phyloP scores from a whole-genome alignment of 2,329 filamentous ascomycete genomes.

The Aureobasidium sp. region DNA sequence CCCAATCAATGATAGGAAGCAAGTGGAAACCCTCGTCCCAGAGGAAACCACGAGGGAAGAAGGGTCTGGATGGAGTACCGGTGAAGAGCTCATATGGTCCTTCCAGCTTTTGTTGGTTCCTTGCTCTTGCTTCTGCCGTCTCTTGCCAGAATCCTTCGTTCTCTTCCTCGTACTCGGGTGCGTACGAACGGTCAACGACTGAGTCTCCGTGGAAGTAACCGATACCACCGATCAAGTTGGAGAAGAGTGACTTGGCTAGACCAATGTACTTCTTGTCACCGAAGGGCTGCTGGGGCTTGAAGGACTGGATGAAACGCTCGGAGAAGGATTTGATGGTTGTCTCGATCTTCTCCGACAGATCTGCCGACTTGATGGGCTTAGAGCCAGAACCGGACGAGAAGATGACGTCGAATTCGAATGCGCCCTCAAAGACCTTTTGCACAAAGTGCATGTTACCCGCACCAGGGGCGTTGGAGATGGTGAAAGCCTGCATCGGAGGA shows the following conservation, averaged over 20 bases:
- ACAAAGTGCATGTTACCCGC: conserved; percentile 76
- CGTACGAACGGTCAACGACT: conserved; percentile 81
- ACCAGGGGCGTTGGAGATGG: conserved; percentile 60
- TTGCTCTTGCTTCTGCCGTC: conserved; percentile 66
- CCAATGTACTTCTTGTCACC: conserved; percentile 57
- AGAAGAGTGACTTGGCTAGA: conserved; percentile 86
- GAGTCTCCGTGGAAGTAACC: conserved; percentile 91
- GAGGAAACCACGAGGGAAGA: conserved; percentile 92
- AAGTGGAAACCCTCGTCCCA: conserved; percentile 99
- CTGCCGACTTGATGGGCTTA: conserved; percentile 34
- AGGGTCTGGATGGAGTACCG: conserved; percentile 82
- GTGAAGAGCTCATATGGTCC: conserved; percentile 86
- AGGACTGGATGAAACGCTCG: conserved; percentile 63
- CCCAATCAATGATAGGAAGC: conserved; percentile 86
- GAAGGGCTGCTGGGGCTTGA: conserved; percentile 70
- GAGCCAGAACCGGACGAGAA: conserved; percentile 65
- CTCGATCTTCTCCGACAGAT: conserved; percentile 62
- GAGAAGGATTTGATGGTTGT: conserved; percentile 60
- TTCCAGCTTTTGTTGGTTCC: conserved; percentile 60
- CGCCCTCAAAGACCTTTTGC: conserved; percentile 83
- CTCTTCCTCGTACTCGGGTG: conserved; percentile 89
- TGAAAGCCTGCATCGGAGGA: conserved; percentile 79
- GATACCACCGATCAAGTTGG: conserved; percentile 86
- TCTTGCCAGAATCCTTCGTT: conserved; percentile 95
- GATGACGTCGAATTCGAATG: conserved; percentile 87